These are phyloP conservation scores for Cordyceps cateniannulata DNA, from an alignment of 2,329 filamentous ascomycete genomes.

Conservation along the genomic window DNA sequence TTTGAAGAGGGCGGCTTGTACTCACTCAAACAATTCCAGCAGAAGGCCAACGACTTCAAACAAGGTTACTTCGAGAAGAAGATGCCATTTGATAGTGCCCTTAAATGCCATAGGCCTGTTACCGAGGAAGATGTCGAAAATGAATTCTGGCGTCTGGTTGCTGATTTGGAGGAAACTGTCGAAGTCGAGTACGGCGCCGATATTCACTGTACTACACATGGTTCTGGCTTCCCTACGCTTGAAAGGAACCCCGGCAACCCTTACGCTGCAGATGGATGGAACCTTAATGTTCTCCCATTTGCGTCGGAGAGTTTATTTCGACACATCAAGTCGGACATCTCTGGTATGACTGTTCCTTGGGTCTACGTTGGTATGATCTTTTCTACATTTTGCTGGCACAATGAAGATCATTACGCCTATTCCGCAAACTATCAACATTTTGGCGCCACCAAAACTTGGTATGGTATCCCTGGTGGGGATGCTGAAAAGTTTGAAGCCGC, in stretches of 20 bases:
- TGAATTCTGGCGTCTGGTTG: constrained; percentile 94
- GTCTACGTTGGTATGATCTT: constrained; percentile 99
- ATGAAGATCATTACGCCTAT: constrained; percentile 96
- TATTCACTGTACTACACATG: constrained; percentile 96
- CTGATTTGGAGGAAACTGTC: constrained; percentile 88
- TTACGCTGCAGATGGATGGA: constrained; percentile 90
- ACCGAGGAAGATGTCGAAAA: constrained; percentile 93
- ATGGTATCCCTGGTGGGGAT: constrained; percentile 90
- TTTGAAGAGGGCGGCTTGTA: constrained; percentile 97
- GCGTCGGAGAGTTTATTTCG: constrained; percentile 89
- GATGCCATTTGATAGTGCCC: constrained; percentile 78
- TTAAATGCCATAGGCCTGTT: constrained; percentile 73
- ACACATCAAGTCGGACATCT: constrained; percentile 97
- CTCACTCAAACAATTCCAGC: constrained; percentile 90
- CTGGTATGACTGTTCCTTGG: constrained; percentile 98
- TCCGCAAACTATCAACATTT: constrained; percentile 99
- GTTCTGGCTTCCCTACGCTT: constrained; percentile 91
- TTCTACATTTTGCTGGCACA: constrained; percentile 99
- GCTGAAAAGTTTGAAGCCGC: constrained; percentile 91
- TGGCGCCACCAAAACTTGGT: constrained; percentile 98
- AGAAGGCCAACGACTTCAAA: constrained; percentile 93
- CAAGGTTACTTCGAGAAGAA: constrained; percentile 87
- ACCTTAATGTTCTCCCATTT: constrained; percentile 85
- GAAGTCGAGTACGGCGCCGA: constrained; percentile 98
- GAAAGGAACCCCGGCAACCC: constrained; percentile 83